Evolutionary conservation across 1,284 basidiomycete species (phyloP).

Genomic region (Wolfiporia cocos): DNA sequence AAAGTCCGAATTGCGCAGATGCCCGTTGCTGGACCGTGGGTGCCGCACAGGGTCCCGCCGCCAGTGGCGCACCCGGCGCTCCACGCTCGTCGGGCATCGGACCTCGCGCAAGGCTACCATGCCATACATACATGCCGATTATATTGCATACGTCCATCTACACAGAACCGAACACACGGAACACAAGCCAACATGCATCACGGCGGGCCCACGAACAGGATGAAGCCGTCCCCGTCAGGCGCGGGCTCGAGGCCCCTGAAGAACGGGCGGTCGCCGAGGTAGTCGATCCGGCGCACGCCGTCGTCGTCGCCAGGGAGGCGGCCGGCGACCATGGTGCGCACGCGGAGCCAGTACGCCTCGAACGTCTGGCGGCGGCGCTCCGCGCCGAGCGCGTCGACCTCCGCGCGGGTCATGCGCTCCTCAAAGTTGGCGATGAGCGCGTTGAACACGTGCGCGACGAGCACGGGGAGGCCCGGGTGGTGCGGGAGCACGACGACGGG

Average conservation of each 20-base stretch:
- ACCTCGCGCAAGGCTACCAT: no score
- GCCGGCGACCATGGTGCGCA: constrained; percentile 11
- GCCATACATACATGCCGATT: no score
- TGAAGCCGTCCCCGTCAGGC: constrained; percentile 43
- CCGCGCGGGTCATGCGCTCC: constrained; percentile 32
- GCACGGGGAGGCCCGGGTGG: constrained; percentile 35
- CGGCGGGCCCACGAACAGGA: constrained; percentile 41
- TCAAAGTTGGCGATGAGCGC: constrained; percentile 42
- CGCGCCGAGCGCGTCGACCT: constrained; percentile 27
- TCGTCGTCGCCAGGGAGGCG: constrained; percentile 20
- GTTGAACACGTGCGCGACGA: constrained; percentile 42
- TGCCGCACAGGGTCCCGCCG: no score
- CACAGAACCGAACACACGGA: no score
- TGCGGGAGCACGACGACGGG: constrained; percentile 36
- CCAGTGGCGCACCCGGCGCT: no score
- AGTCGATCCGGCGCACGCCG: constrained; percentile 43
- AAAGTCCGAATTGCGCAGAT: no score
- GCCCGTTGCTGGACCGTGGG: no score
- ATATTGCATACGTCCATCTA: no score
- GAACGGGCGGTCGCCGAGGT: constrained; percentile 39
- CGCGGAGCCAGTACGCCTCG: constrained; percentile 26
- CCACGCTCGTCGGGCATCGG: no score
- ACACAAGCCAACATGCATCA: no score
- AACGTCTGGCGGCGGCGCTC: constrained; percentile 25
- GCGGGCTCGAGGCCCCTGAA: constrained; percentile 52